Conservation (phyloP, 1,284 basidiomycete genomes). For the Agaricales sp. region DNA sequence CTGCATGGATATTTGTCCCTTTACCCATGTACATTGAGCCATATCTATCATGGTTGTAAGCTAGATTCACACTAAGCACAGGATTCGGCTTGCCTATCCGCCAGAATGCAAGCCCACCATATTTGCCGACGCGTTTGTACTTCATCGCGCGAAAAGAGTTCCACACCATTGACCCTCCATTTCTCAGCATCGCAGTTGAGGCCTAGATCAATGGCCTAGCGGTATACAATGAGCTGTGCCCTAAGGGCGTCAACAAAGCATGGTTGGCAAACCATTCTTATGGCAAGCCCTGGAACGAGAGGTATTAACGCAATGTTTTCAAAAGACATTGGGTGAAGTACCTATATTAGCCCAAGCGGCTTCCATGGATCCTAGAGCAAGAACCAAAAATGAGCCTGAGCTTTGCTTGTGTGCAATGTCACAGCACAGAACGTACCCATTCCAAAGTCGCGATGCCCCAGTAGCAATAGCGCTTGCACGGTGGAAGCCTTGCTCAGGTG, state of each 20-base stretch:
- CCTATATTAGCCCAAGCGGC: slow-evolving; percentile 77
- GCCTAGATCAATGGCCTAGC: slow-evolving; percentile 73
- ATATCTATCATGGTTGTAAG: slow-evolving; percentile 29
- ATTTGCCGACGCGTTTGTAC: slow-evolving; percentile 70
- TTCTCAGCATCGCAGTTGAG: slow-evolving; percentile 72
- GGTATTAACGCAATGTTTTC: slow-evolving; percentile 9
- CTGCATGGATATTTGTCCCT: slow-evolving; percentile 6
- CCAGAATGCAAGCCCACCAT: slow-evolving; percentile 73
- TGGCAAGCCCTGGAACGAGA: slow-evolving; percentile 75
- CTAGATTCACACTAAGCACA: slow-evolving; percentile 4
- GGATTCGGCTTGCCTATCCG: slow-evolving; percentile 50
- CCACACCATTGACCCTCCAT: slow-evolving; percentile 58
- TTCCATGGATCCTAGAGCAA: slow-evolving; percentile 38
- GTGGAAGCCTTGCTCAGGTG: slow-evolving; percentile 59
- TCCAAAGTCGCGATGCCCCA: slow-evolving; percentile 78
- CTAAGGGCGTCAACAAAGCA: no score
- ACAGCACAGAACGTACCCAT: slow-evolving; percentile 49
- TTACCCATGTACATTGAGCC: slow-evolving; percentile 62
- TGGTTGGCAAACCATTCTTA: slow-evolving; percentile 49
- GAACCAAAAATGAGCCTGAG: no score
- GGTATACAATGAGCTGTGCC: slow-evolving; percentile 4
- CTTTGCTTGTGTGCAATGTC: no score
- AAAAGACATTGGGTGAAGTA: slow-evolving; percentile 21
- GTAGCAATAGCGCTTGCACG: slow-evolving; percentile 66
- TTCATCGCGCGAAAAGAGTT: slow-evolving; percentile 66